Evolutionary conservation across 352 stramenopile genomes (phyloP), one percentile per base, ranked within the genome.

Genomic region (Pythium brachiatum): DNA sequence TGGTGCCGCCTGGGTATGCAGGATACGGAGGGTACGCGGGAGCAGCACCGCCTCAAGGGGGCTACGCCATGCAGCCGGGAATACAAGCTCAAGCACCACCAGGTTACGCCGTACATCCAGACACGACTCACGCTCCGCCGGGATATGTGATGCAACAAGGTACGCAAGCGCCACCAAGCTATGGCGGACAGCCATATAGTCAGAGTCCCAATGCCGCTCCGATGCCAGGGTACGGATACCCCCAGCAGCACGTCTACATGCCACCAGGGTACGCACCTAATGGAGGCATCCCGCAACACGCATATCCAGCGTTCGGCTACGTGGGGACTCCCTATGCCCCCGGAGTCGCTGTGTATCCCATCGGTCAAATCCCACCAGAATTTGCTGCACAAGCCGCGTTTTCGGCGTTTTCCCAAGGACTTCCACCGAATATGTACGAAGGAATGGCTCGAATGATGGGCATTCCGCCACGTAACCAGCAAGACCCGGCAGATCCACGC

Each of bases 361-460:
- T 63, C 11, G 57, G 43, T 25, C 32, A 57, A 39, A 36, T 56
- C 6, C 47, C 44, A 18, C 46, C 44, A 21, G 29, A 50, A 20
- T 26, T 57, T 8, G 15, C 20, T 15, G 44, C 31, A 3, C 57
- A 39, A 20, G 44, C 27, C 3, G 57, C 26, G 9, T 63, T 57
- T 55, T 44, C 21, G 0, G 57, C 57, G 0, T 63, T 63, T 44
- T 25, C 48, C 18, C 32, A 26, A 12, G 57, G 57, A 13, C 36
- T 63, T 9, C 29, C 57, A 7, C 20, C 44, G 7, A 41, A 7
- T 23, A 36, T 36, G 12, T 50, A 57, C 34, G 20, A 50, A 1
- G 57, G 57, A 26, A 63, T 63, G 13, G 57, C 57, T 21, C 57
- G 25, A 2, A 57, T 43, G 46, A 48, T 51, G 57, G 46, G 57